A percentile compares a stretch with the other conserved stretches of the same genome.
Conservation (phyloP, 805 yeast species). For the Zygosaccharomyces gambellarensis region DNA sequence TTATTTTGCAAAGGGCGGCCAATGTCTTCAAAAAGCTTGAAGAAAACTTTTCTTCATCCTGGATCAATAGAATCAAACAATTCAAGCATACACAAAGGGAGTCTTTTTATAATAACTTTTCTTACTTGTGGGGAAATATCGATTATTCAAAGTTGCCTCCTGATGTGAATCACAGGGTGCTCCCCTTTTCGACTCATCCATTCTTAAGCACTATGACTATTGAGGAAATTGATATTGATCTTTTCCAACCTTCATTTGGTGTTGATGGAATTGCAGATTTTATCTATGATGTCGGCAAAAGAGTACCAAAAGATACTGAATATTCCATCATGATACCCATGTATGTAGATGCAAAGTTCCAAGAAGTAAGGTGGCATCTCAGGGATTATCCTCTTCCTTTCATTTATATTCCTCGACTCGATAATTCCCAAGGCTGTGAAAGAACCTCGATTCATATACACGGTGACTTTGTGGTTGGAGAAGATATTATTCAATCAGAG, state of each 20-base stretch:
- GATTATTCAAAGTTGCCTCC: conserved; percentile 36
- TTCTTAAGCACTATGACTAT: conserved; percentile 50
- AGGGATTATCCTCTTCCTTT: conserved; percentile 87
- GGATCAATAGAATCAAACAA: conserved; percentile 63
- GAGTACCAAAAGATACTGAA: conserved; percentile 64
- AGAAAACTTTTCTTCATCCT: conserved; percentile 51
- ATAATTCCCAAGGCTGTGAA: conserved; percentile 26
- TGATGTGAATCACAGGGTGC: conserved; percentile 41
- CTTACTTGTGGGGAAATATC: conserved; percentile 41
- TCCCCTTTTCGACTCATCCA: conserved; percentile 45
- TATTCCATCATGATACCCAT: conserved; percentile 69
- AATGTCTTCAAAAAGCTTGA: conserved; percentile 34
- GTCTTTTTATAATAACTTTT: conserved; percentile 38
- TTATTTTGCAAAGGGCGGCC: not conserved
- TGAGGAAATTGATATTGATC: conserved; percentile 43
- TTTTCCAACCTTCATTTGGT: conserved; percentile 50
- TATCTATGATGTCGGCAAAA: conserved; percentile 71
- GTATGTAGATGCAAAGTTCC: conserved; percentile 48
- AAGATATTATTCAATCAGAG: conserved; percentile 48
- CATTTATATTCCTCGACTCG: conserved; percentile 58
- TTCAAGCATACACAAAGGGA: conserved; percentile 40
- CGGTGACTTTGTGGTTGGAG: conserved; percentile 69
- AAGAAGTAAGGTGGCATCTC: conserved; percentile 64
- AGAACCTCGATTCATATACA: conserved; percentile 37
- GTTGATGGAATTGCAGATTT: conserved; percentile 53